Percentiles rank a stretch among this genome's conserved stretches.
Evolutionary conservation across 1,284 basidiomycete species (phyloP).

Genomic region (Fomes fomentarius): DNA sequence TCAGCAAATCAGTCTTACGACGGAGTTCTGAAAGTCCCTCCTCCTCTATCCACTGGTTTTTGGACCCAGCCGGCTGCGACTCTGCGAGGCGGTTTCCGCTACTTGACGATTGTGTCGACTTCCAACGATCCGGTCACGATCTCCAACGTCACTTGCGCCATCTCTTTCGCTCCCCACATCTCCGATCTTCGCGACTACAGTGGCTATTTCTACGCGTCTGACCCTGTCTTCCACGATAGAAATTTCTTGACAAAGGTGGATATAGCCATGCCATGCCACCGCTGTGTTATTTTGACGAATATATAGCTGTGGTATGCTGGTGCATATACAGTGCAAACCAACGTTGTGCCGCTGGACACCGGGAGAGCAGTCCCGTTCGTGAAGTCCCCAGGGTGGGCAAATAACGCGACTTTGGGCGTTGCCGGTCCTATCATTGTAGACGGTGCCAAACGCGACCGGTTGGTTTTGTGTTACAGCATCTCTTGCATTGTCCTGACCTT

Average conservation of each 20-base stretch:
- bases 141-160: slow-evolving; percentile 55
- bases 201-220: slow-evolving; percentile 57
- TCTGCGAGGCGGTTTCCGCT: slow-evolving; percentile 59
- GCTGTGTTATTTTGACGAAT: background rate
- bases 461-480: background rate
- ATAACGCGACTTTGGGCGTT: slow-evolving; percentile 57
- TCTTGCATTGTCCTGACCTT: background rate
- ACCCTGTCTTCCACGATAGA: slow-evolving; percentile 48
- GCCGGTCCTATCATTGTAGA: slow-evolving; percentile 66
- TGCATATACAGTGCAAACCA: slow-evolving; percentile 65
- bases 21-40: slow-evolving; percentile 44
- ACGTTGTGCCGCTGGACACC: slow-evolving; percentile 54
- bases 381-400: slow-evolving; percentile 53
- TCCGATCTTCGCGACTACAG: slow-evolving; percentile 52
- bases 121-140: slow-evolving; percentile 40
- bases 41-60: slow-evolving; percentile 40
- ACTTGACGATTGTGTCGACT: slow-evolving; percentile 53
- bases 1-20: slow-evolving; percentile 45
- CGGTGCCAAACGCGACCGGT: slow-evolving; percentile 58
- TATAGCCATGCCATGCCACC: too few relatives aligned
- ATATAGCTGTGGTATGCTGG: slow-evolving; percentile 59
- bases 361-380: slow-evolving; percentile 55
- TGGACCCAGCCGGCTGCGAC: slow-evolving; percentile 53
- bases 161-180: slow-evolving; percentile 60
- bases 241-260: slow-evolving; percentile 58